Evolutionary conservation across 306 rosid genomes (phyloP).

Genomic region (Vigna unguiculata): DNA sequence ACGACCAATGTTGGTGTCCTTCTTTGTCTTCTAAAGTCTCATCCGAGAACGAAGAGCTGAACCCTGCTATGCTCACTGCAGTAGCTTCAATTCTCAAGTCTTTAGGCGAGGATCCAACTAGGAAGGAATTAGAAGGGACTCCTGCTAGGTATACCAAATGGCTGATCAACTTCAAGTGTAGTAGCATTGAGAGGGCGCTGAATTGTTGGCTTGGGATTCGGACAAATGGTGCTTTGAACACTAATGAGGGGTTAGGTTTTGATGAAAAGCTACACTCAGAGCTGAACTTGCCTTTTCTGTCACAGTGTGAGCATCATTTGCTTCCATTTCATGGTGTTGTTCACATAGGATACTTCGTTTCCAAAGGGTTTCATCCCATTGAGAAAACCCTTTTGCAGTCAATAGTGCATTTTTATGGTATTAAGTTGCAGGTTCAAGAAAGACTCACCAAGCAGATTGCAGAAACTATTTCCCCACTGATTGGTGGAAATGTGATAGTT

Average conservation of each 20-base stretch:
- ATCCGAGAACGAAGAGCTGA: background rate
- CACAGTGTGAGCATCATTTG: conserved; percentile 60
- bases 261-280: conserved; percentile 57
- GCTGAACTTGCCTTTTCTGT: conserved; percentile 67
- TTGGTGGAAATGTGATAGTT: conserved; percentile 70
- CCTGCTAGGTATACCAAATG: conserved; percentile 70
- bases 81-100: conserved; percentile 1
- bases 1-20: background rate
- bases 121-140: conserved; percentile 50
- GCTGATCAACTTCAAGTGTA: conserved; percentile 66
- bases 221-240: background rate
- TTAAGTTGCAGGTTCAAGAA: conserved; percentile 91
- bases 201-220: conserved; percentile 37
- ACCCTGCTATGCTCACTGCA: background rate
- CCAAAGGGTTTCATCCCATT: conserved; percentile 49
- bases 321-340: conserved; percentile 86
- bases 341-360: conserved; percentile 64
- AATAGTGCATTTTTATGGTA: conserved; percentile 69
- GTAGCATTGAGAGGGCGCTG: conserved; percentile 57
- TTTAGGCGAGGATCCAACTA: conserved; percentile 20
- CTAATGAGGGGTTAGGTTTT: conserved; percentile 3
- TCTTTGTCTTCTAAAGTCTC: background rate
- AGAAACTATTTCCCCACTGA: conserved; percentile 61
- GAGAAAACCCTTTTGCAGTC: conserved; percentile 66
- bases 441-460: conserved; percentile 84